phyloP scores from a whole-genome alignment of 768 basidiomycete genomes.

The Cystobasidium tubakii region DNA sequence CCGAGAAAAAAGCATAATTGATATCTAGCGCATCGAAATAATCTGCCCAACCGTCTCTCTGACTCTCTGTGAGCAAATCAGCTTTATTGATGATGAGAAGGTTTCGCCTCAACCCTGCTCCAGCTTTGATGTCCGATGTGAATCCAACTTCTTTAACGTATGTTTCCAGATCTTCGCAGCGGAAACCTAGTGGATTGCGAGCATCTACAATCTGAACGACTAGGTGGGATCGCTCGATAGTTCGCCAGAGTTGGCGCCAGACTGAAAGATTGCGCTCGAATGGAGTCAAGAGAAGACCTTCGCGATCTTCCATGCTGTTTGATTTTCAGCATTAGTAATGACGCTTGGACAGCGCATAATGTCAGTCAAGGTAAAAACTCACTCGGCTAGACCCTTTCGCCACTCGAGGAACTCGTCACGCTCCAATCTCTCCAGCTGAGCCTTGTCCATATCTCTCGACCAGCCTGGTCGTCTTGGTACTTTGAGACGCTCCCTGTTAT shows the following conservation, averaged over 20 bases:
- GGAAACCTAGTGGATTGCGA: conserved; percentile 83
- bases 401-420: conserved; percentile 85
- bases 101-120: conserved; percentile 61
- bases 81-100: conserved; percentile 91
- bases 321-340: background rate
- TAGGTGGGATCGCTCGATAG: conserved; percentile 87
- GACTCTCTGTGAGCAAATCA: conserved; percentile 76
- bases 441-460: conserved; percentile 70
- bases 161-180: conserved; percentile 81
- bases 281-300: conserved; percentile 82
- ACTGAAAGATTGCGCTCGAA: conserved; percentile 98
- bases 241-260: conserved; percentile 97
- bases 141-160: conserved; percentile 68
- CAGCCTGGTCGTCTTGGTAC: conserved; percentile 79
- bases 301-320: conserved; percentile 66
- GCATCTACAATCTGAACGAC: conserved; percentile 95
- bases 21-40: conserved; percentile 72
- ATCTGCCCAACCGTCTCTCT: conserved; percentile 87
- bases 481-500: conserved; percentile 66
- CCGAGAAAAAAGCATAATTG: conserved; percentile 86
- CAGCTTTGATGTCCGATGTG: conserved; percentile 19
- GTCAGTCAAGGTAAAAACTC: conserved; percentile 48
- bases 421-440: conserved; percentile 80
- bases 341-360: background rate
- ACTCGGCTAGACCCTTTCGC: conserved; percentile 87